Base-by-base conservation (phyloP, 352 stramenopile genomes). In the Phytophthora syringae region DNA sequence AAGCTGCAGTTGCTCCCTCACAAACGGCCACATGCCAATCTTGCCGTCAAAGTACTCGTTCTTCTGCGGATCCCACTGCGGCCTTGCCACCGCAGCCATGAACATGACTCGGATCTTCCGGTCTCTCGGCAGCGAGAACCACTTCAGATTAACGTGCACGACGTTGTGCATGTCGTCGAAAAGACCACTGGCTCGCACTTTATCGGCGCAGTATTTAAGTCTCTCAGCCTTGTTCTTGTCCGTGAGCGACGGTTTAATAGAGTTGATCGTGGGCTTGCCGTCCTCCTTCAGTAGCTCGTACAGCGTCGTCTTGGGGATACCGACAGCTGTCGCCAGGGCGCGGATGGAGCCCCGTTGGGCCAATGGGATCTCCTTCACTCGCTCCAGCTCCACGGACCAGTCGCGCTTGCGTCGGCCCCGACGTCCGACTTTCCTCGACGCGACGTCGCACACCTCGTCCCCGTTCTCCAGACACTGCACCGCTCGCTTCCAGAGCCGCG, bases 81-180 rank as follows among this genome's bases (percentile, higher is more conserved):
- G 76, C 12, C 73, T 48, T 7, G 77, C 71, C 34, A 85, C 70
- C 2, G 77, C 77, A 5, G 56, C 61, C 43, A 85, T 72, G 47
- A 75, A 80, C 77, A 85, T 85, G 20, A 82, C 64, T 37, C 73
- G 75, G 11, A 57, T 70, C 58, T 73, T 76, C 34, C 72, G 76
- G 37, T 80, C 67, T 15, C 64, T 49, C 10, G 73, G 65, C 1
- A 80, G 48, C 18, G 72, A 47, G 57, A 80, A 75, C 76, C 76
- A 82, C 52, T 85, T 85, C 51, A 80, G 60, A 40, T 82, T 79
- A 25, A 82, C 62, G 52, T 82, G 74, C 44, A 80, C 71, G 9
- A 80, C 64, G 22, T 80, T 79, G 42, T 74, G 51, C 74, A 82
- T 79, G 37, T 82, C 67, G 21, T 78, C 60, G 45, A 82, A 82